Conservation (phyloP, 257 asterid species). For the Solanum gandarillasii region DNA sequence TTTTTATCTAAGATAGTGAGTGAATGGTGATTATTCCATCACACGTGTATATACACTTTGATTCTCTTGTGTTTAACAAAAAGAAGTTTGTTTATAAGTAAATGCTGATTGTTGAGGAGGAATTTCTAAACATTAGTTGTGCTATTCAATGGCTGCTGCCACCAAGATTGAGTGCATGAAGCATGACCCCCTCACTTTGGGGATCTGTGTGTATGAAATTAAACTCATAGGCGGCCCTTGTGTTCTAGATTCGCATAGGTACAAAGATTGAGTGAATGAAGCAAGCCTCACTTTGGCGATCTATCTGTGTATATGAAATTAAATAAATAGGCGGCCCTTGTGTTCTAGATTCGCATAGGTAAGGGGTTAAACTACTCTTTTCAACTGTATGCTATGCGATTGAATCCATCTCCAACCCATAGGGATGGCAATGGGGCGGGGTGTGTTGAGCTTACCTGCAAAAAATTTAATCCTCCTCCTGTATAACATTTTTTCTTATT, state of each 20-base stretch:
- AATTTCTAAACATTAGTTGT: neutral
- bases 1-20: neutral
- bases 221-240: neutral
- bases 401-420: neutral
- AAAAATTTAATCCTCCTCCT: no score
- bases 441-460: no score
- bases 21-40: neutral
- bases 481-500: no score
- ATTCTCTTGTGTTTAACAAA: neutral
- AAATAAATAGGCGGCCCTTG: no score
- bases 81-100: neutral
- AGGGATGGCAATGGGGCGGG: no score
- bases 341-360: no score
- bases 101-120: neutral
- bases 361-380: neutral
- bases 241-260: neutral
- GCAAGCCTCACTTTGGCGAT: no score
- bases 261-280: no score
- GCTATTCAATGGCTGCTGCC: neutral
- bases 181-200: neutral
- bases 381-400: neutral
- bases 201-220: neutral
- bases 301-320: no score
- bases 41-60: neutral
- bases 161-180: neutral